phyloP scores from a whole-genome alignment of 768 basidiomycete genomes.

The Mrakia blollopis region DNA sequence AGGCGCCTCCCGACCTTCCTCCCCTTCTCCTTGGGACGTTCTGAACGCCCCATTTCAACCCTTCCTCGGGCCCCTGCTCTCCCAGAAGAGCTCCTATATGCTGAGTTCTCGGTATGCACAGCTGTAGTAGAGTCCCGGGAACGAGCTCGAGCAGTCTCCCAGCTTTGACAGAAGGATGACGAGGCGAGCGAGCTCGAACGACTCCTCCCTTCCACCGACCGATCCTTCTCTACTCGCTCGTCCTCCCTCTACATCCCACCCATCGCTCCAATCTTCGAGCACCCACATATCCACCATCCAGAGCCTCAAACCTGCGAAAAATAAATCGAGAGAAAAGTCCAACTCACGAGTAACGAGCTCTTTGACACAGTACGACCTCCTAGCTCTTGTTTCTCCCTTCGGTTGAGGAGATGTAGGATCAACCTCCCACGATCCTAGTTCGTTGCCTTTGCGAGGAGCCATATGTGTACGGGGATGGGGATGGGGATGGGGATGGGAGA shows the following conservation, averaged over 20 bases:
- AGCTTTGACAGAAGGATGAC: slow-evolving; percentile 1
- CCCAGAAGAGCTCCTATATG: too few species aligned
- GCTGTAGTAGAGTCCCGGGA: too few species aligned
- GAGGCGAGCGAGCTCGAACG: not conserved
- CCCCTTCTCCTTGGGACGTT: too few species aligned
- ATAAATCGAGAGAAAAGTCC: not conserved
- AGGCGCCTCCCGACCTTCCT: too few species aligned
- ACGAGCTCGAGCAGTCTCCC: too few species aligned
- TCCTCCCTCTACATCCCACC: not conserved
- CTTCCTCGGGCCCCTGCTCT: too few species aligned
- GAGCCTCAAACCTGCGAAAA: not conserved
- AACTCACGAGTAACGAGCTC: slow-evolving; percentile 28
- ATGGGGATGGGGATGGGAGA: not conserved
- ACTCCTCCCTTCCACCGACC: not conserved
- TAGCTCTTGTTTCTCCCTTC: slow-evolving; percentile 41
- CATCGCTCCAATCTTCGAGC: not conserved
- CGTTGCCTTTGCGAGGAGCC: slow-evolving; percentile 30
- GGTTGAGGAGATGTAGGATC: slow-evolving; percentile 42
- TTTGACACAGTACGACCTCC: slow-evolving; percentile 42
- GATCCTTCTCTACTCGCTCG: not conserved
- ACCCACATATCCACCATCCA: not conserved
- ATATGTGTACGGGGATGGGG: not conserved
- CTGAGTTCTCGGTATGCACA: too few species aligned
- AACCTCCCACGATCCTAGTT: slow-evolving; percentile 43
- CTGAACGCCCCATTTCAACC: too few species aligned